Evolutionary conservation across 148 eudicot genomes (phyloP).

Genomic region (Rhododendron simsii): DNA sequence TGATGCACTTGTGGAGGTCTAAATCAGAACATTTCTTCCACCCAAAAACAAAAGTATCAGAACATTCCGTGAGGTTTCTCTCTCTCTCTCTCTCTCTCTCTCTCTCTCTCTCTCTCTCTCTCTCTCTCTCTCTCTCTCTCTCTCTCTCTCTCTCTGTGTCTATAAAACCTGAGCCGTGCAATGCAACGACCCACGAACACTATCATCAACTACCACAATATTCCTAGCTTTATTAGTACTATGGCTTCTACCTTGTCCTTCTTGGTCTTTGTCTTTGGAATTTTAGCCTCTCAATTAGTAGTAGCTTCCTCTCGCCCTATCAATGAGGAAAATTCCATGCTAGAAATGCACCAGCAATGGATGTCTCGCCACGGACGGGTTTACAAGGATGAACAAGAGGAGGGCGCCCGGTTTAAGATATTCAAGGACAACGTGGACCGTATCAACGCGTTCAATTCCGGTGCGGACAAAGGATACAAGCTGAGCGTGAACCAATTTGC

Average conservation of each 20-base stretch:
- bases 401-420: conserved; percentile 35
- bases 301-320: conserved; percentile 24
- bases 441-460: conserved; percentile 40
- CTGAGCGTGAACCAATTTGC: conserved; percentile 51
- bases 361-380: conserved; percentile 49
- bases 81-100: too few species aligned
- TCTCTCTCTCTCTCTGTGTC: background rate
- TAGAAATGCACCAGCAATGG: conserved; percentile 53
- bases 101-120: too few species aligned
- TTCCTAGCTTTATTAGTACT: background rate
- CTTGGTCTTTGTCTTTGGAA: conserved; percentile 9
- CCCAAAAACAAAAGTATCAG: too few species aligned
- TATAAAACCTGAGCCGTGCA: conserved; percentile 7
- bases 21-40: background rate
- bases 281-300: conserved; percentile 9
- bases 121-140: too few species aligned
- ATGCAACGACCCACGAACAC: background rate
- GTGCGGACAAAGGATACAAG: conserved; percentile 19
- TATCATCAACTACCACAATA: background rate
- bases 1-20: background rate
- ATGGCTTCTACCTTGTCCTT: conserved; percentile 22
- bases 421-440: conserved; percentile 44
- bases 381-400: conserved; percentile 43
- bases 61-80: too few species aligned
- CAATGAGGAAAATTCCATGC: conserved; percentile 24